These are phyloP conservation scores for Panus rudis DNA, from an alignment of 768 basidiomycete genomes.

Conservation along the genomic window DNA sequence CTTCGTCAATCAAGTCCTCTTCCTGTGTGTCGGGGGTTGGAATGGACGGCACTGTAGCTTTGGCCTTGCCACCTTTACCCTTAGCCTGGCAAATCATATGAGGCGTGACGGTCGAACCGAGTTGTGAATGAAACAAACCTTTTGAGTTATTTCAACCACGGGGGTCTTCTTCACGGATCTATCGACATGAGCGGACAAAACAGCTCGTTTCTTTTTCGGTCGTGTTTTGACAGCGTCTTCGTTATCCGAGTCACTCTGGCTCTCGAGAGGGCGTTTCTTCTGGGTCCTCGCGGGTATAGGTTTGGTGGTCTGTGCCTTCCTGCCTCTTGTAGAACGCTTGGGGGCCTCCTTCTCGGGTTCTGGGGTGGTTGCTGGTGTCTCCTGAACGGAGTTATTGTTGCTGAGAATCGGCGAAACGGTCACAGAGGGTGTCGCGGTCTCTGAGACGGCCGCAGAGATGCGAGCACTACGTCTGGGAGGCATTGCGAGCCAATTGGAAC, in stretches of 20 bases:
- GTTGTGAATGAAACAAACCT: too few species aligned
- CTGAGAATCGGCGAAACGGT: constrained; percentile 48
- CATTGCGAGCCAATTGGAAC: constrained; percentile 2
- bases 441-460: constrained; percentile 25
- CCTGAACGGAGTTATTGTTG: constrained; percentile 35
- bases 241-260: constrained; percentile 3
- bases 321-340: constrained; percentile 26
- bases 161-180: too few species aligned
- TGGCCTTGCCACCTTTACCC: too few species aligned
- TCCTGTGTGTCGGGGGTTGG: too few species aligned
- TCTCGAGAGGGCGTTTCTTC: constrained; percentile 13
- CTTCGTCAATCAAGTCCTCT: constrained; percentile 22
- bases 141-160: too few species aligned
- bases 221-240: constrained; percentile 1
- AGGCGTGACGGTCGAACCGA: too few species aligned
- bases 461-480: constrained; percentile 15
- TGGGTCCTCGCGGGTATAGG: constrained; percentile 7
- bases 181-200: too few species aligned
- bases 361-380: constrained; percentile 10
- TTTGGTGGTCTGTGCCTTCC: constrained; percentile 30
- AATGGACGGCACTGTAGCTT: too few species aligned
- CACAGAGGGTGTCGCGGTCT: constrained; percentile 31
- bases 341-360: too few species aligned
- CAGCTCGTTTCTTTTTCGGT: too few species aligned
- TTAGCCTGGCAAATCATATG: too few species aligned